Base-by-base conservation (phyloP, 805 yeast species). In the Monosporozyma siamensis region DNA sequence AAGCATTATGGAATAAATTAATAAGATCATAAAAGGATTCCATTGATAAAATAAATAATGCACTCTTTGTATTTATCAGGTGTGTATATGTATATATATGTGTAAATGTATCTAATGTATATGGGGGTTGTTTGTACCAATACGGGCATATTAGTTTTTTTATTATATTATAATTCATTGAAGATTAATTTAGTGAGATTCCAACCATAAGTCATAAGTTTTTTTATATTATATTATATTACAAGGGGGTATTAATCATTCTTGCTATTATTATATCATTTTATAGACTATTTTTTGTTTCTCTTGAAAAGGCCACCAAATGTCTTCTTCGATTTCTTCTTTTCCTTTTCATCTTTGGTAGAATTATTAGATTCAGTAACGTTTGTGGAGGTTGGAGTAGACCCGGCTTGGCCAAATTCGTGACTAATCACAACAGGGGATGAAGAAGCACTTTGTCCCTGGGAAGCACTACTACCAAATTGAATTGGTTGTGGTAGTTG, bases 231-330 rank as follows among this genome's bases (percentile, higher is more conserved):
- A n/a, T 7, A 15, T 18, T 32, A 32, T 32, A 32, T 32, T 18
- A 32, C 35, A 32, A 11, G 35, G 25, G 8, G 9, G 9, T 23
- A 6, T 23, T 32, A 22, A 18, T 32, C 23, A 18, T 15, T 15
- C n/a, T 12, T 32, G 6, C 14, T 26, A 4, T 21, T 18, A n/a
- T n/a, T n/a, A n/a, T n/a, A n/a, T n/a, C n/a, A n/a, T n/a, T n/a
- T n/a, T n/a, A n/a, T n/a, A n/a, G n/a, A n/a, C 17, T 26, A 37
- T 34, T 40, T 36, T 47, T 53, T 53, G 47, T 51, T 48, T 46
- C 56, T 58, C 39, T 53, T 55, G 6, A 44, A 42, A 37, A 58
- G 55, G 11, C 57, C 44, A 14, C 60, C 56, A 40, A 57, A 57
- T 37, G 51, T 55, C 44, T 56, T 56, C 48, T 56, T 48, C 27